phyloP scores from a whole-genome alignment of 139 green algal species.

The Asterochloris erici region DNA sequence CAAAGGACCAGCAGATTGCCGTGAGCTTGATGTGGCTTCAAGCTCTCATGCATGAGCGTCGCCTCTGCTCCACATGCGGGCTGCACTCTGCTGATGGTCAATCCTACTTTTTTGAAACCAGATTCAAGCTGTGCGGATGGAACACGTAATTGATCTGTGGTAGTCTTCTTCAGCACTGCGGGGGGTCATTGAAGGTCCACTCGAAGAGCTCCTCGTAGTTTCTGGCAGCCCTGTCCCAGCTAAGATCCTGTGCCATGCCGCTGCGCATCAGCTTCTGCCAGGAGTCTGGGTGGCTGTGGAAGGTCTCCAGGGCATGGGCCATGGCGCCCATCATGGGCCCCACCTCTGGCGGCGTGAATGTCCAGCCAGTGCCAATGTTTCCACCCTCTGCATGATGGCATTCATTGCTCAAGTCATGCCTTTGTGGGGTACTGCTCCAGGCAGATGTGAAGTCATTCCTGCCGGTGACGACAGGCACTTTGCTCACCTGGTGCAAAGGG shows the following conservation, averaged over 20 bases:
- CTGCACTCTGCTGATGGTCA: too few relatives aligned
- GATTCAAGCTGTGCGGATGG: too few relatives aligned
- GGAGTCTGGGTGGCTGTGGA: constrained; percentile 38
- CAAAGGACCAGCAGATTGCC: too few relatives aligned
- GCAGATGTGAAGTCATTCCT: neutral
- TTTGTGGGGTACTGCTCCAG: neutral
- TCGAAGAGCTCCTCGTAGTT: constrained; percentile 74
- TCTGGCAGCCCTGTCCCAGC: constrained; percentile 64
- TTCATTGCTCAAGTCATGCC: neutral
- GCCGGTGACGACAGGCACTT: neutral
- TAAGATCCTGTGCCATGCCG: constrained; percentile 69
- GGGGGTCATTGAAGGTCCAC: constrained; percentile 28
- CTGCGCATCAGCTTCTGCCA: constrained; percentile 51
- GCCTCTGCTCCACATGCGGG: too few relatives aligned
- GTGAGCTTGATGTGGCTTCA: too few relatives aligned
- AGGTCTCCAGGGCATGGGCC: constrained; percentile 49
- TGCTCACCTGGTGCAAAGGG: constrained; percentile 46
- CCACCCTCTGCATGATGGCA: neutral
- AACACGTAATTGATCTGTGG: too few relatives aligned
- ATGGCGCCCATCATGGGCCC: constrained; percentile 52
- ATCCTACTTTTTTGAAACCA: too few relatives aligned
- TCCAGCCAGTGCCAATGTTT: constrained; percentile 63
- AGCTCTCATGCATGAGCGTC: too few relatives aligned
- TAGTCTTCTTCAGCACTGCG: neutral
- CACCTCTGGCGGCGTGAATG: constrained; percentile 49